Evolutionary conservation across 371 early-diverging fungal genomes (phyloP).

Genomic region (Mortierella sp.): DNA sequence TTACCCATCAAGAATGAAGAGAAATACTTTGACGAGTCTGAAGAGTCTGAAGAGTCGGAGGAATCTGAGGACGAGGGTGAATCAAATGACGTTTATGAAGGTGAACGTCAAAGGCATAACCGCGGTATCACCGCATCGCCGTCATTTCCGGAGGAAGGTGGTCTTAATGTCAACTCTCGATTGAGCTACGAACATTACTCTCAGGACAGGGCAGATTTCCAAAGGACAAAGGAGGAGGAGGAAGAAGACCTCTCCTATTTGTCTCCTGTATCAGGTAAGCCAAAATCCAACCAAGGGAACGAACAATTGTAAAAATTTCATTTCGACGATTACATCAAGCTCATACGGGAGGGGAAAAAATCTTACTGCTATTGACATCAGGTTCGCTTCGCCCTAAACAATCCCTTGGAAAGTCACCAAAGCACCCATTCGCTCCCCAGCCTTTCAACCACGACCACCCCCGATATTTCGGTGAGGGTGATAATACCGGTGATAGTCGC

Average conservation of each 20-base stretch:
- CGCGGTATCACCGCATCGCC: conserved; percentile 21
- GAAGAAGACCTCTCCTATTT: conserved; percentile 36
- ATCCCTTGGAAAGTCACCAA: too few species aligned
- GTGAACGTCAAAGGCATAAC: background rate
- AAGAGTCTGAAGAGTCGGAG: conserved; percentile 4
- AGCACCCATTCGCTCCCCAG: too few species aligned
- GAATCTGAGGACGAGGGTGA: conserved; percentile 8
- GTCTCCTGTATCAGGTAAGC: conserved; percentile 28
- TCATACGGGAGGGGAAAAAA: background rate
- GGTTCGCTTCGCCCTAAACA: background rate
- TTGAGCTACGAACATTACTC: conserved; percentile 14
- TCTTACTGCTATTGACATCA: background rate
- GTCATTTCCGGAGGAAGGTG: conserved; percentile 16
- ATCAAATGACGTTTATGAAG: background rate
- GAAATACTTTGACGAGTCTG: conserved; percentile 31
- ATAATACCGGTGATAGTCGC: background rate
- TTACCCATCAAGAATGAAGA: conserved; percentile 42
- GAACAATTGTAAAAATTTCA: background rate
- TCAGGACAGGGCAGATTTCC: conserved; percentile 22
- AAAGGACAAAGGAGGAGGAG: conserved; percentile 26
- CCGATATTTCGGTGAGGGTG: conserved; percentile 8
- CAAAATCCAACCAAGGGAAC: background rate
- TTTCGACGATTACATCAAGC: background rate
- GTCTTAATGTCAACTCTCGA: conserved; percentile 23
- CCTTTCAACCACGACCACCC: conserved; percentile 13